Conservation (phyloP, 129 eudicot species). For the Helichrysum umbraculigerum region DNA sequence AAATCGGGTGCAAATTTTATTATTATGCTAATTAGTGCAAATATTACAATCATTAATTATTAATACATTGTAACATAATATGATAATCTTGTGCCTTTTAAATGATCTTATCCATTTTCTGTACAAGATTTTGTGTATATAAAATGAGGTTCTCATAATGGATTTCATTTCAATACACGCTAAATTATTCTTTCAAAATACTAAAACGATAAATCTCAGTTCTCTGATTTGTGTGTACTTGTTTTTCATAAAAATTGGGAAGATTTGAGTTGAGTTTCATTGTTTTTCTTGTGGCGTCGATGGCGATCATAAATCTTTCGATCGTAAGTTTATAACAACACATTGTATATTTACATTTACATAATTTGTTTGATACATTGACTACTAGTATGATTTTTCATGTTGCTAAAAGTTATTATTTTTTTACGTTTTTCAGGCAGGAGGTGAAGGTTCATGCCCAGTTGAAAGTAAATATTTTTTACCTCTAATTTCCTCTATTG, state of each 20-base stretch:
- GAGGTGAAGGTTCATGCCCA: conserved; percentile 28
- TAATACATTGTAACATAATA: background rate
- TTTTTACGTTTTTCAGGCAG: conserved; percentile 12
- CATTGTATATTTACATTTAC: too few relatives aligned
- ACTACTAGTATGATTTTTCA: background rate
- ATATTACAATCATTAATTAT: too few relatives aligned
- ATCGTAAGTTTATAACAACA: background rate
- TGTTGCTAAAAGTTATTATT: background rate
- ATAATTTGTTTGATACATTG: background rate
- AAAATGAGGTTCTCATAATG: background rate
- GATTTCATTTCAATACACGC: background rate
- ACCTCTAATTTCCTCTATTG: too few relatives aligned
- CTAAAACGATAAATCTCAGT: background rate
- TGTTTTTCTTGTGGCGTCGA: conserved; percentile 21
- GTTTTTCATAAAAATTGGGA: conserved; percentile 11
- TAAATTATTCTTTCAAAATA: background rate
- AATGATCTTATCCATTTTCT: background rate
- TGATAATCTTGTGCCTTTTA: background rate
- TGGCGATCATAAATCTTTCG: conserved; percentile 19
- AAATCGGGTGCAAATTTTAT: too few relatives aligned
- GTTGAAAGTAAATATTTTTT: background rate
- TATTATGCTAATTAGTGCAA: too few relatives aligned
- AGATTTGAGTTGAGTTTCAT: conserved; percentile 8
- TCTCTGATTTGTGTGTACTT: background rate
- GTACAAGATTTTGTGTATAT: background rate